These are phyloP conservation scores for Suillus alpinus DNA, from an alignment of 768 basidiomycete species.

Conservation along the genomic window DNA sequence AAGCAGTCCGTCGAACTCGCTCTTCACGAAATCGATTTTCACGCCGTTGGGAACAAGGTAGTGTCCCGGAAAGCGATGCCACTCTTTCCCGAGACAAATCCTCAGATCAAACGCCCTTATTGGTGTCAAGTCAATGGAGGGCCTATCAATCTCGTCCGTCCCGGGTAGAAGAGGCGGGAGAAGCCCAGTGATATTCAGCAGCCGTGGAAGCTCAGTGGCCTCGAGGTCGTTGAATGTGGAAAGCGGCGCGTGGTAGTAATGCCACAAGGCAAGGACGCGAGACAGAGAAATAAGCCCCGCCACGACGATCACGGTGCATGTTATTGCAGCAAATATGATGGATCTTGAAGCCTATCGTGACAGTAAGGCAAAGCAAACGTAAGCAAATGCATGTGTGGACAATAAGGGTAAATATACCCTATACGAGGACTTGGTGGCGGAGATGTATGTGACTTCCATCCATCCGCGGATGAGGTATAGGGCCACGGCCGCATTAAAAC, in stretches of 20 bases:
- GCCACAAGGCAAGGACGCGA: slow-evolving; percentile 77
- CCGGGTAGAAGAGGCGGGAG: slow-evolving; percentile 45
- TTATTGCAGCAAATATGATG: slow-evolving; percentile 71
- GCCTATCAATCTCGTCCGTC: slow-evolving; percentile 41
- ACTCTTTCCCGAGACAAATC: slow-evolving; percentile 91
- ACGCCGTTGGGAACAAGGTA: slow-evolving; percentile 85
- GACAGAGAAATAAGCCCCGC: slow-evolving; percentile 71
- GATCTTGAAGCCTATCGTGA: slow-evolving; percentile 68
- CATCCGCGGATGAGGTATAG: slow-evolving; percentile 84
- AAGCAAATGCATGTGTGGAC: not conserved
- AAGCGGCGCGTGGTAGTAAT: slow-evolving; percentile 91
- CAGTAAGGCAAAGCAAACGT: not conserved
- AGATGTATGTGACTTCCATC: slow-evolving; percentile 76
- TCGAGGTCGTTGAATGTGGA: slow-evolving; percentile 70
- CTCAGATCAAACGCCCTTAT: slow-evolving; percentile 69
- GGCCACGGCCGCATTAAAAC: slow-evolving; percentile 92
- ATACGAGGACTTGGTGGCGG: slow-evolving; percentile 80
- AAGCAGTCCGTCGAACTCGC: slow-evolving; percentile 85
- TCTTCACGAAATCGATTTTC: slow-evolving; percentile 85
- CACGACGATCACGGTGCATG: slow-evolving; percentile 64
- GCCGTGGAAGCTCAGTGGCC: slow-evolving; percentile 71
- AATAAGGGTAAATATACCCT: slow-evolving; percentile 46
- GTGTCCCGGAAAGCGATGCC: slow-evolving; percentile 91
- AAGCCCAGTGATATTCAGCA: slow-evolving; percentile 72
- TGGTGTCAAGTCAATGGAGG: slow-evolving; percentile 62